A percentile compares a stretch with the other conserved stretches of the same genome.
Conservation (phyloP, 2,329 filamentous ascomycete species). For the Trichoderma citrinoviride region DNA sequence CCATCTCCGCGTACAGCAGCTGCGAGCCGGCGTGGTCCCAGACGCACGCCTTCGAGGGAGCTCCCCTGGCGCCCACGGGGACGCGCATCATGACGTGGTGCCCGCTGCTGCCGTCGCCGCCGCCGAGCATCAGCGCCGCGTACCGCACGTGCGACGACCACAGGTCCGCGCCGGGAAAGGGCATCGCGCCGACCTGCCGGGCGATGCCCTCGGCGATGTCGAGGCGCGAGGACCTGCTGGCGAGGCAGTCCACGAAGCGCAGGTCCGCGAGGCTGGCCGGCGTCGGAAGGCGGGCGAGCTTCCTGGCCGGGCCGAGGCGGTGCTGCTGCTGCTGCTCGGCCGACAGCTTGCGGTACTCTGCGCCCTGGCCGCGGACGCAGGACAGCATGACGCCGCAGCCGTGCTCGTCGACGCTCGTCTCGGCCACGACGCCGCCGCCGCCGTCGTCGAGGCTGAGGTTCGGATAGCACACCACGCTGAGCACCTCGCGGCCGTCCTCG, state of each 20-base stretch:
- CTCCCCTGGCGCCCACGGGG: constrained; percentile 23
- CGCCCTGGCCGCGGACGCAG: constrained; percentile 35
- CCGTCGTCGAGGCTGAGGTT: constrained; percentile 48
- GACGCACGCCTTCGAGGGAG: constrained; percentile 31
- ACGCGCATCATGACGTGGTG: constrained; percentile 33
- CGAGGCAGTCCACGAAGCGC: constrained; percentile 37
- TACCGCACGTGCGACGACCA: constrained; percentile 43
- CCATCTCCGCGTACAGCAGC: constrained; percentile 54
- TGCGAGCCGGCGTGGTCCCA: constrained; percentile 60
- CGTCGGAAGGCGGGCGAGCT: constrained; percentile 27
- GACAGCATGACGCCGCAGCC: constrained; percentile 39
- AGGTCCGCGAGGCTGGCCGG: constrained; percentile 26
- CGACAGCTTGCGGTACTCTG: constrained; percentile 31
- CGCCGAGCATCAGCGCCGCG: constrained; percentile 38
- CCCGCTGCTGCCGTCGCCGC: too few relatives aligned
- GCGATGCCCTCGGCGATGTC: constrained; percentile 35
- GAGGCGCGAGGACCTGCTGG: constrained; percentile 33
- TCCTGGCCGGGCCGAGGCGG: not conserved
- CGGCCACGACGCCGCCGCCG: constrained; percentile 37
- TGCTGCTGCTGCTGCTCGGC: too few relatives aligned
- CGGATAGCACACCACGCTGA: constrained; percentile 61
- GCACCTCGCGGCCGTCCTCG: constrained; percentile 53
- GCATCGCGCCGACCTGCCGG: constrained; percentile 29
- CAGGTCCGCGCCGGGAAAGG: constrained; percentile 39
- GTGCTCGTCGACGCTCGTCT: constrained; percentile 34